Percentiles rank a stretch among this genome's conserved stretches.
phyloP scores from a whole-genome alignment of 2,329 filamentous ascomycete genomes.

The Phialophora tarda region DNA sequence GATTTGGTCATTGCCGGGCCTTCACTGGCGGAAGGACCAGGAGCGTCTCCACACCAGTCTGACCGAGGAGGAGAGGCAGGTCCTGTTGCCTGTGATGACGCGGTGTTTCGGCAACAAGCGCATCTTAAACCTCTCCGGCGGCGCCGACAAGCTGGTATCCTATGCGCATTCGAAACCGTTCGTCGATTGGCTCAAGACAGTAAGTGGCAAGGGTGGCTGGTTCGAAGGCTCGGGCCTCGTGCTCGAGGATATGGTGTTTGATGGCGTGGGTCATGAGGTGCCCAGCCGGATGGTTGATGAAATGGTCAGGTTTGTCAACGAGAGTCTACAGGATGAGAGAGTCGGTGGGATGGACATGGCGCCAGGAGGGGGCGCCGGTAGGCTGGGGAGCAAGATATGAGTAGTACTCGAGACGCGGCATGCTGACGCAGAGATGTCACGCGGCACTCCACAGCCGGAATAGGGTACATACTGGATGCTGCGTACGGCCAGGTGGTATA shows the following conservation, averaged over 20 bases:
- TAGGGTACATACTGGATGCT: neutral
- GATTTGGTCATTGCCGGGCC: constrained; percentile 52
- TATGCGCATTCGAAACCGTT: constrained; percentile 63
- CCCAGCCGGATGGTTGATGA: constrained; percentile 61
- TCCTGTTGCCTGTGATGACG: constrained; percentile 52
- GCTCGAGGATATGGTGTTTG: constrained; percentile 64
- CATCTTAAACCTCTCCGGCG: constrained; percentile 61
- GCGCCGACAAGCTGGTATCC: constrained; percentile 65
- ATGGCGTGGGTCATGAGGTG: constrained; percentile 64
- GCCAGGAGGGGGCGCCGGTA: constrained; percentile 9
- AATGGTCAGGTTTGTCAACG: constrained; percentile 60
- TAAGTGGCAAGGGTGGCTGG: constrained; percentile 50
- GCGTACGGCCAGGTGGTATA: neutral
- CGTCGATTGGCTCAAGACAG: constrained; percentile 60
- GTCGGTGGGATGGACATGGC: constrained; percentile 2
- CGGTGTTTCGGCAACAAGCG: constrained; percentile 56
- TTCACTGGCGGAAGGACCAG: constrained; percentile 41
- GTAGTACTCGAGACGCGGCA: neutral
- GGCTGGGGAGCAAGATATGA: constrained; percentile 33
- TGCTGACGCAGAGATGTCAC: neutral
- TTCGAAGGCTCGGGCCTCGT: constrained; percentile 57
- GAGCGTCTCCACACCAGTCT: constrained; percentile 45
- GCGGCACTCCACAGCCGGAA: neutral
- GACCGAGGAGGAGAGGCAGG: constrained; percentile 51
- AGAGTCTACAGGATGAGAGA: constrained; percentile 44